Evolutionary conservation across 768 basidiomycete species (phyloP).

Genomic region (Pulveroboletus sp.): DNA sequence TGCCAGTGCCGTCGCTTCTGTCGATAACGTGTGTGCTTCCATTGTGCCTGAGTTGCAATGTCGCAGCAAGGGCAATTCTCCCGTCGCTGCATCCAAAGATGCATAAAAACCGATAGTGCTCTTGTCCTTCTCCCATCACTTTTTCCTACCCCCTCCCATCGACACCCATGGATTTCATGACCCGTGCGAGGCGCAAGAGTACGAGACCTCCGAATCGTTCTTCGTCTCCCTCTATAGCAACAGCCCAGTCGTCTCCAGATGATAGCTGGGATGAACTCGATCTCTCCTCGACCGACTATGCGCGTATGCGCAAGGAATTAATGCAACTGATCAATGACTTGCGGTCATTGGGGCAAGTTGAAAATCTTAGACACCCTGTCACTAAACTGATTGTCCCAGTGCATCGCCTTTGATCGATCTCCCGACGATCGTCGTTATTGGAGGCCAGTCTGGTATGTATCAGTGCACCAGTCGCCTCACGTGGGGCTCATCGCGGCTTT

Average conservation of each 20-base stretch:
- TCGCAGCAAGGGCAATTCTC: neutral
- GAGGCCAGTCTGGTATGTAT: conserved; percentile 49
- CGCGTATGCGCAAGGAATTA: conserved; percentile 36
- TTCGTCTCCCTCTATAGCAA: neutral
- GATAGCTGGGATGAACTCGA: conserved; percentile 13
- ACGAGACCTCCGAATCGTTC: neutral
- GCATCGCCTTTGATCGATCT: conserved; percentile 39
- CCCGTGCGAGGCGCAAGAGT: neutral
- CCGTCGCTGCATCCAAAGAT: neutral
- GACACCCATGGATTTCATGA: conserved; percentile 4
- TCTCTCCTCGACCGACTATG: conserved; percentile 37
- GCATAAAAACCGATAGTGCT: conserved; percentile 10
- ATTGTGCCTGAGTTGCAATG: conserved; percentile 1
- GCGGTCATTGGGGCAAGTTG: conserved; percentile 37
- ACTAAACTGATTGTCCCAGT: conserved; percentile 24
- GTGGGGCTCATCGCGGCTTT: neutral
- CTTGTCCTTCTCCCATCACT: neutral
- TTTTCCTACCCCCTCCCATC: neutral
- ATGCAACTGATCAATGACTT: conserved; percentile 39
- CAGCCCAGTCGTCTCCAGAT: conserved; percentile 10
- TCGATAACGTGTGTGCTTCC: neutral
- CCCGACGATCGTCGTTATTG: conserved; percentile 54
- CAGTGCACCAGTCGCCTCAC: neutral
- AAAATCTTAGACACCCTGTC: neutral
- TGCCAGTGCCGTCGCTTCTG: too few species aligned